phyloP scores from a whole-genome alignment of 1,284 basidiomycete genomes.

The Cutaneotrichosporon cavernicola region DNA sequence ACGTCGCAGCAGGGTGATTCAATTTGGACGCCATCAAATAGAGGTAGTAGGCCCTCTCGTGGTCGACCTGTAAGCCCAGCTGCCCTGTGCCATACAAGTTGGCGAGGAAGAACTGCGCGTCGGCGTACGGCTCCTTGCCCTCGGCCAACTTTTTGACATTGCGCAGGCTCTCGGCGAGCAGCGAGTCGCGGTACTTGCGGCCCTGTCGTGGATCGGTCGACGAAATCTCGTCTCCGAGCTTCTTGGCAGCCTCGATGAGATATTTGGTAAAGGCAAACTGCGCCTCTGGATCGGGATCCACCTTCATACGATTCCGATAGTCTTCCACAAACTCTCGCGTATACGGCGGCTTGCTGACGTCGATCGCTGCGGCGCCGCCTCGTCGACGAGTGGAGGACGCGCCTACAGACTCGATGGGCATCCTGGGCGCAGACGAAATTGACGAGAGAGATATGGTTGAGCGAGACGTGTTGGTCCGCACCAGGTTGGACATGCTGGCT shows the following conservation, averaged over 20 bases:
- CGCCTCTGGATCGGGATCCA: conserved; percentile 96
- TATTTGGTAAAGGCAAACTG: conserved; percentile 98
- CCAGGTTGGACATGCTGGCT: conserved; percentile 39
- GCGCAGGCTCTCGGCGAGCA: conserved; percentile 86
- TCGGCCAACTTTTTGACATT: conserved; percentile 75
- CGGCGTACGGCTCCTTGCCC: conserved; percentile 72
- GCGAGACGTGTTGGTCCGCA: conserved; percentile 45
- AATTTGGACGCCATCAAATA: conserved; percentile 97
- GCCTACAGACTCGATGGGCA: conserved; percentile 57
- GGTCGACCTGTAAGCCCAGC: conserved; percentile 90
- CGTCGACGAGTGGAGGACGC: conserved; percentile 55
- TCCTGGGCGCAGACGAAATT: conserved; percentile 34
- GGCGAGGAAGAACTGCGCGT: conserved; percentile 99
- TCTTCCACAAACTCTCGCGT: conserved; percentile 97
- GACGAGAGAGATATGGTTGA: conserved; percentile 39
- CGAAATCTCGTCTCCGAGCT: conserved; percentile 79
- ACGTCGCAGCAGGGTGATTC: conserved; percentile 91
- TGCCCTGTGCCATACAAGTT: conserved; percentile 96
- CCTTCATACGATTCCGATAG: conserved; percentile 94
- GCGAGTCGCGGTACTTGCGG: conserved; percentile 84
- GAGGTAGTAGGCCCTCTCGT: conserved; percentile 97
- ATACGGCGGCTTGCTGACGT: conserved; percentile 79
- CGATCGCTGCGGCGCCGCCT: conserved; percentile 67
- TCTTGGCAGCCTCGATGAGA: conserved; percentile 97
- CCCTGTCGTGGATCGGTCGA: conserved; percentile 46